Conservation (phyloP, 2,329 filamentous ascomycete species). For the Balansia obtecta region DNA sequence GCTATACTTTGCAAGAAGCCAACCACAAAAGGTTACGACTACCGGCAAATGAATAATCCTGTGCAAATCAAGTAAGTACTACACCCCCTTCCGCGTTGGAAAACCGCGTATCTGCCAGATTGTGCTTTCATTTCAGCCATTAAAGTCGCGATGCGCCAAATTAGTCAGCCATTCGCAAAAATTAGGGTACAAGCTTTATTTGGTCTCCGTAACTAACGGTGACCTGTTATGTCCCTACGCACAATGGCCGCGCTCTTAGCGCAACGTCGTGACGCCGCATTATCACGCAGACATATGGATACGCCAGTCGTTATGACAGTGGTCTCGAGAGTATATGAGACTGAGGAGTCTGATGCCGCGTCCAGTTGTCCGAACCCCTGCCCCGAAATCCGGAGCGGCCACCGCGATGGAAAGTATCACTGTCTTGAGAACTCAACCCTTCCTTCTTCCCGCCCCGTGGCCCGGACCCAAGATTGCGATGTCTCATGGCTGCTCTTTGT, state of each 20-base stretch:
- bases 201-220: too few relatives aligned
- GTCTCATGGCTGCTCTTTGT: conserved; percentile 14
- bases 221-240: neutral
- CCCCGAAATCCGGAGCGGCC: conserved; percentile 28
- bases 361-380: conserved; percentile 29
- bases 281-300: neutral
- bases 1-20: conserved; percentile 4
- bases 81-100: conserved; percentile 7
- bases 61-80: conserved; percentile 10
- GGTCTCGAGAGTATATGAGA: conserved; percentile 5
- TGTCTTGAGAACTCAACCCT: conserved; percentile 15
- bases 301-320: neutral
- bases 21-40: conserved; percentile 6
- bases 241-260: neutral
- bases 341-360: conserved; percentile 14
- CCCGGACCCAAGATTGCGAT: conserved; percentile 18
- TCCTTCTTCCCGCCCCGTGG: conserved; percentile 23
- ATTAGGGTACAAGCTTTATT: too few relatives aligned
- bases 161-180: too few relatives aligned
- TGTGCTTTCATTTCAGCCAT: too few relatives aligned
- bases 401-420: conserved; percentile 16
- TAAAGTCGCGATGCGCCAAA: too few relatives aligned
- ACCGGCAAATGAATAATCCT: conserved; percentile 7
- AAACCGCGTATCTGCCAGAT: too few relatives aligned
- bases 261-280: neutral